These are phyloP conservation scores for Mycena latifolia DNA, from an alignment of 768 basidiomycete species.

Conservation along the genomic window DNA sequence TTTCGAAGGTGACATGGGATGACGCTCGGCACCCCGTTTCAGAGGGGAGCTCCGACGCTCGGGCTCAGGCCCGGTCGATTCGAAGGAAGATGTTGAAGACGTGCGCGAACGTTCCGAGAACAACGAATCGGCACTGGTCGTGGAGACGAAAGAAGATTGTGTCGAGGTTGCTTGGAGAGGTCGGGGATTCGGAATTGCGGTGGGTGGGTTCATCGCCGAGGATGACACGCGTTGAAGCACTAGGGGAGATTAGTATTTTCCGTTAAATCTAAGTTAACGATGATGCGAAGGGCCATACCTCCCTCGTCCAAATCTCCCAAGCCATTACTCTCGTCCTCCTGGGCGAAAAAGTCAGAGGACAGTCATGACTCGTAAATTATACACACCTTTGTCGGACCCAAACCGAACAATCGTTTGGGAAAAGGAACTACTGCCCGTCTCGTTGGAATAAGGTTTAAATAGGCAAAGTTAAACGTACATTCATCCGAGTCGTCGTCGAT, in stretches of 20 bases:
- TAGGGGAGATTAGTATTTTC: neutral
- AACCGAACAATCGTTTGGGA: neutral
- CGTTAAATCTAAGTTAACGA: too few relatives aligned
- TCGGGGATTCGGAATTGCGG: neutral
- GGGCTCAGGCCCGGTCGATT: neutral
- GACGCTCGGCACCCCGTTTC: conserved; percentile 16
- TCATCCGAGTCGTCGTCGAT: conserved; percentile 15
- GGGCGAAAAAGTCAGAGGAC: neutral
- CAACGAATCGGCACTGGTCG: conserved; percentile 14
- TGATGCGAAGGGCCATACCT: conserved; percentile 3
- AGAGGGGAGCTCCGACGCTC: conserved; percentile 15
- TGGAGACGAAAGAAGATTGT: conserved; percentile 12
- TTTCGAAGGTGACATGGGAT: conserved; percentile 14
- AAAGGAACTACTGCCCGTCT: neutral
- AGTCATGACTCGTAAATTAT: neutral
- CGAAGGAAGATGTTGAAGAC: conserved; percentile 22
- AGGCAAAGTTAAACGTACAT: neutral
- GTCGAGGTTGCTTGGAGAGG: conserved; percentile 26
- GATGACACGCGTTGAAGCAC: neutral
- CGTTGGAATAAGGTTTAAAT: neutral
- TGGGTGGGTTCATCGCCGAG: conserved; percentile 15
- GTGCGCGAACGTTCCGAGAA: conserved; percentile 12
- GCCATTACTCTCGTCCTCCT: neutral
- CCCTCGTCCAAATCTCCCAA: neutral
- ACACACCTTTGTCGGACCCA: neutral